phyloP scores from a whole-genome alignment of 1,284 basidiomycete genomes.

The Fomitopsis betulina region DNA sequence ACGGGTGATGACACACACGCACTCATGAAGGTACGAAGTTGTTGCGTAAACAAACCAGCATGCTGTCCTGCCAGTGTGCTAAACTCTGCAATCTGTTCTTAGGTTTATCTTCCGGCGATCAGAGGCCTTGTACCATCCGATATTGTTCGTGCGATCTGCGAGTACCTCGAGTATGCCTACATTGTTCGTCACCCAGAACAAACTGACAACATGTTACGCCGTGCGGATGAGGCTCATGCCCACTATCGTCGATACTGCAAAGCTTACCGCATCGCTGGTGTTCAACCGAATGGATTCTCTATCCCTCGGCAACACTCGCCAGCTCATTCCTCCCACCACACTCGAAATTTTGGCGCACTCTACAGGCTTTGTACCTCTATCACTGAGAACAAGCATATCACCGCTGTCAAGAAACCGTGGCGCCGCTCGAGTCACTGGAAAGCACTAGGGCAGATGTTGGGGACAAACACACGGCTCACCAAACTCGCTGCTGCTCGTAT shows the following conservation, averaged over 20 bases:
- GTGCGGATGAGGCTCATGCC: neutral
- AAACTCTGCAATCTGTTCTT: no score
- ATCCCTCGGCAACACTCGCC: slow-evolving; percentile 14
- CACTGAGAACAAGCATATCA: slow-evolving; percentile 18
- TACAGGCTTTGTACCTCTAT: slow-evolving; percentile 21
- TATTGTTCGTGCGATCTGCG: slow-evolving; percentile 4
- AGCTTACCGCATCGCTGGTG: slow-evolving; percentile 3
- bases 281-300: slow-evolving; percentile 8
- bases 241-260: slow-evolving; percentile 6
- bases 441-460: slow-evolving; percentile 16
- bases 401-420: slow-evolving; percentile 24
- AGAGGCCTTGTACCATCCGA: slow-evolving; percentile 8
- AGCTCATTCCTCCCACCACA: slow-evolving; percentile 8
- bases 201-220: neutral
- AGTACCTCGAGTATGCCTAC: slow-evolving; percentile 15
- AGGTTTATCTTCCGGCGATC: slow-evolving; percentile 8
- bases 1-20: slow-evolving; percentile 19
- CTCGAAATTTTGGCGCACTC: slow-evolving; percentile 13
- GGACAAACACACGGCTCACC: slow-evolving; percentile 8
- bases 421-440: slow-evolving; percentile 10
- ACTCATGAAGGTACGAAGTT: slow-evolving; percentile 23
- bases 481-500: slow-evolving; percentile 11
- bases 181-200: slow-evolving; percentile 1
- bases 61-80: no score
- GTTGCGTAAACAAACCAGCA: no score